Conservation (phyloP, 1,139 yeast genomes). For the Suhomyces anneliseae region DNA sequence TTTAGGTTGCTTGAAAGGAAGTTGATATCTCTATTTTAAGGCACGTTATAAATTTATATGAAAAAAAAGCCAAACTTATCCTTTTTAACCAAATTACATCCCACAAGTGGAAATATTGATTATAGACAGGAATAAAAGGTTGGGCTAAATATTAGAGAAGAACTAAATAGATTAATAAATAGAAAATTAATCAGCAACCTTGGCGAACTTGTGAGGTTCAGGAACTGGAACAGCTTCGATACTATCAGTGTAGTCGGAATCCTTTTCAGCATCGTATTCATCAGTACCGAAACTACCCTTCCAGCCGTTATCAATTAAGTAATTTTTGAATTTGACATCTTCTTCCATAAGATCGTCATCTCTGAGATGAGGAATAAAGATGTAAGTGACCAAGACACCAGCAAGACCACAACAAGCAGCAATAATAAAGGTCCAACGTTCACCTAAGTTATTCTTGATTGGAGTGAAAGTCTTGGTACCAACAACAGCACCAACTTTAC, state of each 20-base stretch:
- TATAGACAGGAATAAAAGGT: no score
- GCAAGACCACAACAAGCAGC: slow-evolving; percentile 70
- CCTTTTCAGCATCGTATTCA: slow-evolving; percentile 19
- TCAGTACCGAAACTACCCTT: slow-evolving; percentile 55
- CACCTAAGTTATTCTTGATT: slow-evolving; percentile 32
- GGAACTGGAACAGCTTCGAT: neutral
- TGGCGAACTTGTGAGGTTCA: slow-evolving; percentile 3
- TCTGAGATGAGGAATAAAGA: slow-evolving; percentile 65
- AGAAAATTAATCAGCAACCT: neutral
- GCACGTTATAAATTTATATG: no score
- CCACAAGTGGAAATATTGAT: no score
- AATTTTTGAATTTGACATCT: slow-evolving; percentile 62
- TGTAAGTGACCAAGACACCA: slow-evolving; percentile 60
- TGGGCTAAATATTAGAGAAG: neutral
- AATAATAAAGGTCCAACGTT: slow-evolving; percentile 46
- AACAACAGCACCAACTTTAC: slow-evolving; percentile 52
- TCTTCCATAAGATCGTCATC: slow-evolving; percentile 69
- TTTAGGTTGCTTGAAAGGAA: no score
- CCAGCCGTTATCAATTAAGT: slow-evolving; percentile 67
- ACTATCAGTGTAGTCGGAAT: slow-evolving; percentile 6
- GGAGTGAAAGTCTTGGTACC: slow-evolving; percentile 49
- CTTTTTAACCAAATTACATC: no score
- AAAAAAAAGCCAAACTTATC: no score
- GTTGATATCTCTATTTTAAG: no score
- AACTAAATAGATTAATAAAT: neutral